Conservation (phyloP, 2,329 filamentous ascomycete genomes). For the Lachnellula subtilissima region DNA sequence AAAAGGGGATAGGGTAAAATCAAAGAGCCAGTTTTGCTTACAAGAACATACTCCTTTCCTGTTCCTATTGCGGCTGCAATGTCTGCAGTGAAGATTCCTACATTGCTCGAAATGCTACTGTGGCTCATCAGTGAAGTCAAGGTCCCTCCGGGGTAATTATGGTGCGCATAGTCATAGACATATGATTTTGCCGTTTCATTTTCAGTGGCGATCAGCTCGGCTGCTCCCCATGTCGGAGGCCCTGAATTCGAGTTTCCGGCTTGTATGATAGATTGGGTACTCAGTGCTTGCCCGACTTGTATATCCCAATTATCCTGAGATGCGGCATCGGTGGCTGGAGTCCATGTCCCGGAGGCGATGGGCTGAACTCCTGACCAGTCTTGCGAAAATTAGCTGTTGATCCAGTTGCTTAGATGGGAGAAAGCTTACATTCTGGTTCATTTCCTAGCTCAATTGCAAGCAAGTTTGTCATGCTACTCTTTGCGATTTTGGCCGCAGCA, state of each 20-base stretch:
- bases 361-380: constrained; percentile 32
- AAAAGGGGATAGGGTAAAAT: no score
- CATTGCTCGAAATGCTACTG: constrained; percentile 20
- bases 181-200: constrained; percentile 21
- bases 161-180: constrained; percentile 26
- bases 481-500: constrained; percentile 43
- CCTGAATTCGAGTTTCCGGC: constrained; percentile 25
- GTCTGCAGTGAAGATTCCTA: constrained; percentile 19
- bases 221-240: constrained; percentile 28
- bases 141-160: constrained; percentile 38
- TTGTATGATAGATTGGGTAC: constrained; percentile 21
- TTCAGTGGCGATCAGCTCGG: constrained; percentile 23
- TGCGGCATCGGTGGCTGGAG: constrained; percentile 20
- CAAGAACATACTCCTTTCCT: constrained; percentile 27
- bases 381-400: constrained; percentile 13
- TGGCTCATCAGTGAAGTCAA: constrained; percentile 26
- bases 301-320: constrained; percentile 27
- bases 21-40: no score
- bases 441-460: constrained; percentile 53
- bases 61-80: constrained; percentile 17
- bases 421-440: constrained; percentile 48
- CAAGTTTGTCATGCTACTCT: constrained; percentile 43
- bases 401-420: background rate
- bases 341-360: constrained; percentile 28
- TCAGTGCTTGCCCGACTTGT: constrained; percentile 19